A percentile compares a stretch with the other conserved stretches of the same genome.
phyloP scores from a whole-genome alignment of 108 stramenopile genomes.

The Bacterosira constricta region DNA sequence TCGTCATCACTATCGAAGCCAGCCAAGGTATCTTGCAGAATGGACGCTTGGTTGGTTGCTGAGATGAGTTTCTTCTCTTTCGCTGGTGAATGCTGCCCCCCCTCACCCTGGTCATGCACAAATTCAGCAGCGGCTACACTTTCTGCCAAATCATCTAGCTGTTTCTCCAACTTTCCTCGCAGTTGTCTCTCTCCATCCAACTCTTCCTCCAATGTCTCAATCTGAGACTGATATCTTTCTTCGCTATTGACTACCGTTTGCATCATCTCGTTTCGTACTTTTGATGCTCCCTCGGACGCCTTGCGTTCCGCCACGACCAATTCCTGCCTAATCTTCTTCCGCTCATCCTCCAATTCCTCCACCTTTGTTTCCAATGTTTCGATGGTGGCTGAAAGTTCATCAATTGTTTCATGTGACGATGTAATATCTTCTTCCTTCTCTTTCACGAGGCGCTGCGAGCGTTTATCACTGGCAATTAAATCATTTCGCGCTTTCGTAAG shows the following conservation, averaged over 20 bases:
- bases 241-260: constrained; percentile 77
- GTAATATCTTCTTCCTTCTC: constrained; percentile 61
- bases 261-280: constrained; percentile 77
- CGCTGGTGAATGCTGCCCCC: constrained; percentile 21
- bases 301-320: constrained; percentile 58
- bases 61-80: constrained; percentile 61
- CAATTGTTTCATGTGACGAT: constrained; percentile 39
- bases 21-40: constrained; percentile 68
- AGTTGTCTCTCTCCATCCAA: constrained; percentile 63
- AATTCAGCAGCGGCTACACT: constrained; percentile 42
- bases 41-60: constrained; percentile 70
- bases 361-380: constrained; percentile 40
- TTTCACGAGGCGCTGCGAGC: constrained; percentile 51
- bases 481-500: constrained; percentile 69
- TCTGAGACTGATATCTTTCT: constrained; percentile 72
- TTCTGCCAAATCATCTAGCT: constrained; percentile 66
- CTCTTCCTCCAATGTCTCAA: constrained; percentile 62
- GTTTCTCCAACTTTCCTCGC: constrained; percentile 59
- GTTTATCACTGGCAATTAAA: constrained; percentile 56
- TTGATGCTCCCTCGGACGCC: constrained; percentile 70
- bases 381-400: constrained; percentile 52
- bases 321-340: constrained; percentile 56
- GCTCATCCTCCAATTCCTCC: constrained; percentile 49
- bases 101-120: neutral
- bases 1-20: constrained; percentile 63